Evolutionary conservation across 179 eudicot species (phyloP).

Genomic region (Heliamphora pulchella): DNA sequence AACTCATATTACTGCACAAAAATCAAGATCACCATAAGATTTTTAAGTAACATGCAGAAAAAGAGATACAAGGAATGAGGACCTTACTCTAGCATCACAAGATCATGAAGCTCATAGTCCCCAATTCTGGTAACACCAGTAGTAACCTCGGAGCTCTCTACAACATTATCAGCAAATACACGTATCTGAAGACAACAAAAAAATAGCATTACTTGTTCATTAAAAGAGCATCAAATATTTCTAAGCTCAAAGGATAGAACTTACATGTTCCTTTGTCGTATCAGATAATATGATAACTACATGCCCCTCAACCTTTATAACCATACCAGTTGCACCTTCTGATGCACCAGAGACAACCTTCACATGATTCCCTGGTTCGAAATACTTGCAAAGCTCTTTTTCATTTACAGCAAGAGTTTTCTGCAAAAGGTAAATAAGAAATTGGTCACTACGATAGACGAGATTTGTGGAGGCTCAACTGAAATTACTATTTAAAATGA

Average conservation of each 20-base stretch:
- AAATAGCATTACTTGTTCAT: conserved; percentile 12
- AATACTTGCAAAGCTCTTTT: conserved; percentile 90
- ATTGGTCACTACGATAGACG: not conserved
- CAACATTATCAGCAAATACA: conserved; percentile 96
- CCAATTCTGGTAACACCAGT: conserved; percentile 87
- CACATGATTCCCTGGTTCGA: conserved; percentile 96
- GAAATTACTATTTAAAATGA: not conserved
- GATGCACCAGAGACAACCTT: conserved; percentile 89
- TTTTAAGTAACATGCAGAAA: conserved; percentile 6
- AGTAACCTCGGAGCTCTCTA: conserved; percentile 96
- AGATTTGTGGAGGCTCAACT: not conserved
- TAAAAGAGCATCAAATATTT: not conserved
- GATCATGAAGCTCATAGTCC: conserved; percentile 95
- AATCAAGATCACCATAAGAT: conserved; percentile 2
- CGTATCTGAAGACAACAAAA: conserved; percentile 46
- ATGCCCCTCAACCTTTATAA: conserved; percentile 87
- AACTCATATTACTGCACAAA: conserved; percentile 66
- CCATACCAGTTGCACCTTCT: conserved; percentile 99
- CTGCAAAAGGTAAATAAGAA: conserved; percentile 31
- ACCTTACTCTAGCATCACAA: conserved; percentile 83
- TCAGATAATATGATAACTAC: conserved; percentile 80
- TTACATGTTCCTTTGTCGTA: conserved; percentile 92
- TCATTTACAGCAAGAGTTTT: conserved; percentile 80
- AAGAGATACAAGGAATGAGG: not conserved
- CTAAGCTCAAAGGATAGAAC: conserved; percentile 14